These are phyloP conservation scores for Cicer arietinum DNA, from an alignment of 306 rosid genomes.

Conservation along the genomic window DNA sequence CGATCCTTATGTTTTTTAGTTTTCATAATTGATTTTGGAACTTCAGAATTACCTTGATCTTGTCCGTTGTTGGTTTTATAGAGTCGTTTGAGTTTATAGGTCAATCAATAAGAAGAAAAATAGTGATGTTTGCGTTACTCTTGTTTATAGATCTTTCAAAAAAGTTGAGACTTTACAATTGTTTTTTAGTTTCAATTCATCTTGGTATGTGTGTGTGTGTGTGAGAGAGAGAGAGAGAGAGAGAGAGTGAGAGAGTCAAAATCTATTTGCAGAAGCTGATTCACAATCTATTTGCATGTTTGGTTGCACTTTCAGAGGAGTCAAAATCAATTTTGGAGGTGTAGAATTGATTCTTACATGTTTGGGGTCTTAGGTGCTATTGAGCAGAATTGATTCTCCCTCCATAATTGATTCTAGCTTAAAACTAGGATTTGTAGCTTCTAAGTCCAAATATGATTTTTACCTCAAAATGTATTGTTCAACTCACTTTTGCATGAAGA, in stretches of 20 bases:
- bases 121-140: not conserved
- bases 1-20: not conserved
- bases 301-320: too few species aligned
- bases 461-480: too few species aligned
- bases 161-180: not conserved
- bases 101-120: conserved; percentile 9
- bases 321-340: too few species aligned
- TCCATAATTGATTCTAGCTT: too few species aligned
- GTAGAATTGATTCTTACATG: too few species aligned
- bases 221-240: not conserved
- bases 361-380: too few species aligned
- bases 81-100: conserved; percentile 2
- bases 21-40: conserved; percentile 27
- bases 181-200: conserved; percentile 14
- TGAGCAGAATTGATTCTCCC: too few species aligned
- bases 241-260: not conserved
- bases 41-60: conserved; percentile 1
- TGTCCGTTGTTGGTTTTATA: conserved; percentile 2
- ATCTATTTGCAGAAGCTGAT: conserved; percentile 5
- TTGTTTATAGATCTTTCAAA: conserved; percentile 21
- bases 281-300: not conserved
- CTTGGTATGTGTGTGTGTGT: conserved; percentile 3
- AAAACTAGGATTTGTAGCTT: too few species aligned
- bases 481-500: too few species aligned
- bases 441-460: too few species aligned